Base-by-base conservation (phyloP, 2,329 filamentous ascomycete species). In the Pleoardoris graminearum region DNA sequence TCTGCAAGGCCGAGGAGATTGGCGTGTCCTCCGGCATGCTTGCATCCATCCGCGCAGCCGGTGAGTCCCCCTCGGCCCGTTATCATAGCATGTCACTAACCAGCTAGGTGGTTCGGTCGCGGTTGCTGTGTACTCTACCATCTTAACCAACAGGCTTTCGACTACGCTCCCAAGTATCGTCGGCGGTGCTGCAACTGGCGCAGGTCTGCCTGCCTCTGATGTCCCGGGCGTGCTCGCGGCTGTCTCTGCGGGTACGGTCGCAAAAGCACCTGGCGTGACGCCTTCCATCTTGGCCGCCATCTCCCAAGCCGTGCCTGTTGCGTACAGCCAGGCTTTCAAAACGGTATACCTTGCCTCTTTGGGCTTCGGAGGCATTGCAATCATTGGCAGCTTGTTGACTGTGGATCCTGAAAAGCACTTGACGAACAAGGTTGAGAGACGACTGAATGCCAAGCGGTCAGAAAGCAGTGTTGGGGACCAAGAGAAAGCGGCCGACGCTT, bases 341-440 rank as follows among this genome's bases (percentile, higher is more conserved):
- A 59, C 51, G 2, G 58, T 61, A 3, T 61, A 61, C 48, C 51
- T 61, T 7, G 52, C 57, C 12, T 57, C 53, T 10, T n/a, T 58
- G 16, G 58, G 54, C 10, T 61, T 61, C 48, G 57, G 57, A 42
- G 58, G 50, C 21, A 58, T 59, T 23, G 58, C 58, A 1, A 58
- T 61, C 22, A 55, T 57, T 39, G 58, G 54, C 11, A 53, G 51
- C 29, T 25, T 61, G 11, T 36, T 61, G 23, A 51, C 57, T 8
- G 43, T 48, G 21, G 51, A 59, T 39, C 54, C 54, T 1, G 50
- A 57, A 44, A 57, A 58, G 37, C 51, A 59, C 25, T 21, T 60
- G 35, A 61, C 57, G 7, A 46, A 55, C 41, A 56, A 59, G 35
- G 50, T 60, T 8, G 58, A 56, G 36, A 43, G 58, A 19, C 51